A percentile compares a stretch with the other conserved stretches of the same genome.
Conservation (phyloP, 163 green algal genomes). For the Coccomyxa subellipsoidea region DNA sequence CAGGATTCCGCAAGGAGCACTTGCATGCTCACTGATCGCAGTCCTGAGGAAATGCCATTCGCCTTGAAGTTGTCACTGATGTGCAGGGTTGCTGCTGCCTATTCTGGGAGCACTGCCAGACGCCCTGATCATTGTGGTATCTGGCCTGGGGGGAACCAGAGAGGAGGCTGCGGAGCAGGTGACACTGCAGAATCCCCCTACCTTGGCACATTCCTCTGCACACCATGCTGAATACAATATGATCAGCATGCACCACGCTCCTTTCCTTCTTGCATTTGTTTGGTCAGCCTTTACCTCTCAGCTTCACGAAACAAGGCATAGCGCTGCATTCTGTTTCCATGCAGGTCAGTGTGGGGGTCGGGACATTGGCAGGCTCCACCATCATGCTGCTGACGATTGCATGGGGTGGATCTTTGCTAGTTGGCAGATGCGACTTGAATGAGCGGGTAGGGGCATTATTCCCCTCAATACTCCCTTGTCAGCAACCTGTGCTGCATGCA, state of each 20-base stretch:
- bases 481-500: neutral
- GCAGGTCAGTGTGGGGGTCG: constrained; percentile 29
- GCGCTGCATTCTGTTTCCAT: no score
- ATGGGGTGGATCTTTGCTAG: constrained; percentile 41
- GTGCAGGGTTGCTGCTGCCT: constrained; percentile 33
- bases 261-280: no score
- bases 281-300: no score
- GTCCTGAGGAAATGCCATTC: neutral
- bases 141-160: constrained; percentile 25
- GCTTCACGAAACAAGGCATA: no score
- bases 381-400: constrained; percentile 59
- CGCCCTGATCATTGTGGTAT: constrained; percentile 49
- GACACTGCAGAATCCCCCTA: neutral
- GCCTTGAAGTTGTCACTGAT: no score
- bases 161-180: constrained; percentile 47
- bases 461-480: no score
- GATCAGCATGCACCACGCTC: no score
- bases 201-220: no score
- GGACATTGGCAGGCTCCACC: constrained; percentile 38
- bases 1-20: no score
- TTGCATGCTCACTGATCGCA: no score
- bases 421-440: constrained; percentile 53
- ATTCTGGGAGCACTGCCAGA: constrained; percentile 62
- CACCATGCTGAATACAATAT: no score
- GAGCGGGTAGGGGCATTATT: constrained; percentile 1